These are phyloP conservation scores for Pythium brachiatum DNA, from an alignment of 352 stramenopile species.

Conservation along the genomic window DNA sequence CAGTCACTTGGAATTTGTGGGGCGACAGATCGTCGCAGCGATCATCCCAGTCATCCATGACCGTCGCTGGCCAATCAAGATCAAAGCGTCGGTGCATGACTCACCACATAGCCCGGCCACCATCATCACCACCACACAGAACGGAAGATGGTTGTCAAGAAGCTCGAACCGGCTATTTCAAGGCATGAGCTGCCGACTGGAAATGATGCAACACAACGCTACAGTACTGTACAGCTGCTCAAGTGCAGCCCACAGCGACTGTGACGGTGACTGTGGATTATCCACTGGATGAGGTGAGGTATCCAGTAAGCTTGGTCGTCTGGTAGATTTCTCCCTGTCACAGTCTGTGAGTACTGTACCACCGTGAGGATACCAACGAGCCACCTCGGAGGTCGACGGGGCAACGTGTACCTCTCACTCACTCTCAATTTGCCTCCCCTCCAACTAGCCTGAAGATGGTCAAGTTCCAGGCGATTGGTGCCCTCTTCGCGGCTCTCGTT, in stretches of 20 bases:
- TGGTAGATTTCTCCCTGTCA: no score
- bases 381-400: not conserved
- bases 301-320: no score
- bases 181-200: no score
- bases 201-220: not conserved
- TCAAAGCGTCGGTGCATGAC: not conserved
- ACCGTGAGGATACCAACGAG: no score
- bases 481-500: constrained; percentile 4
- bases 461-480: constrained; percentile 11
- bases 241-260: no score
- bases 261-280: no score
- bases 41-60: no score
- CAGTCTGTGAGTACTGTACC: no score
- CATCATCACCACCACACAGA: not conserved
- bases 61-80: not conserved
- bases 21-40: not conserved
- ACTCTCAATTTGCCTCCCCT: not conserved
- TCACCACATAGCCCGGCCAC: not conserved
- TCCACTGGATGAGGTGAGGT: no score
- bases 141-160: not conserved
- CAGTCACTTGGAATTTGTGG: not conserved
- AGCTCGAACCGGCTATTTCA: not conserved
- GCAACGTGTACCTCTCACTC: not conserved
- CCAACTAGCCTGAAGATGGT: constrained; percentile 2
- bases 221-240: no score